Conservation (phyloP, 352 stramenopile species). For the Phytophthora litchii region DNA sequence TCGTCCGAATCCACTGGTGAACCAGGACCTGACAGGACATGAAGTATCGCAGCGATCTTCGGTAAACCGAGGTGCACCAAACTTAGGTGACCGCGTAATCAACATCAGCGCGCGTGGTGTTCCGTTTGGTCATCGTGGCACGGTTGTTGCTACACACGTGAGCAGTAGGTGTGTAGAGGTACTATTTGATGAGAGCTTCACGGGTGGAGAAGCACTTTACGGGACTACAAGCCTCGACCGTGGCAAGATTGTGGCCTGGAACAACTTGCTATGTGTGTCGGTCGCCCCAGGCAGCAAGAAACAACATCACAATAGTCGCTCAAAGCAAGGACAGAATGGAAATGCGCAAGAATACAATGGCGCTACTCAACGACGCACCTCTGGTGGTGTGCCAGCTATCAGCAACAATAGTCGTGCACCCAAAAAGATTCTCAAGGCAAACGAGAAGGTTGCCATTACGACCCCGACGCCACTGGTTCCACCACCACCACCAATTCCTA, state of each 20-base stretch:
- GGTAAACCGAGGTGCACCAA: conserved; percentile 74
- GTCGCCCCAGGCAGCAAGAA: conserved; percentile 44
- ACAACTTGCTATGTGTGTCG: conserved; percentile 79
- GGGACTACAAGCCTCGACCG: conserved; percentile 94
- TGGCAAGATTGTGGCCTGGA: conserved; percentile 96
- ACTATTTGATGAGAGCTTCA: conserved; percentile 97
- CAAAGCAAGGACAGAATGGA: conserved; percentile 21
- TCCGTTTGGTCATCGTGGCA: conserved; percentile 97
- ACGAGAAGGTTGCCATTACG: conserved; percentile 17
- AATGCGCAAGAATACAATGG: conserved; percentile 17
- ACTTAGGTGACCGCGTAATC: conserved; percentile 97
- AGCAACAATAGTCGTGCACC: conserved; percentile 29
- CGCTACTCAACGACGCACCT: conserved; percentile 16
- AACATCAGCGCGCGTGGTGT: conserved; percentile 96
- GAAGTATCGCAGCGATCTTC: conserved; percentile 65
- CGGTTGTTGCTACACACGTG: conserved; percentile 97
- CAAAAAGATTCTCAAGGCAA: conserved; percentile 34
- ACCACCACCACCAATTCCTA: conserved; percentile 43
- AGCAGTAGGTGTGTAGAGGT: conserved; percentile 97
- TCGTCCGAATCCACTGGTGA: conserved; percentile 74
- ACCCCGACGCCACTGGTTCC: conserved; percentile 23
- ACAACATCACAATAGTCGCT: conserved; percentile 16
- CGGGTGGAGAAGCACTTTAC: conserved; percentile 95
- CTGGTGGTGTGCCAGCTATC: conserved; percentile 19
- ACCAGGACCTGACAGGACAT: conserved; percentile 80